A percentile compares a stretch with the other conserved stretches of the same genome.
phyloP scores from a whole-genome alignment of 495 filamentous ascomycete species.

The Lichina pygmaea region DNA sequence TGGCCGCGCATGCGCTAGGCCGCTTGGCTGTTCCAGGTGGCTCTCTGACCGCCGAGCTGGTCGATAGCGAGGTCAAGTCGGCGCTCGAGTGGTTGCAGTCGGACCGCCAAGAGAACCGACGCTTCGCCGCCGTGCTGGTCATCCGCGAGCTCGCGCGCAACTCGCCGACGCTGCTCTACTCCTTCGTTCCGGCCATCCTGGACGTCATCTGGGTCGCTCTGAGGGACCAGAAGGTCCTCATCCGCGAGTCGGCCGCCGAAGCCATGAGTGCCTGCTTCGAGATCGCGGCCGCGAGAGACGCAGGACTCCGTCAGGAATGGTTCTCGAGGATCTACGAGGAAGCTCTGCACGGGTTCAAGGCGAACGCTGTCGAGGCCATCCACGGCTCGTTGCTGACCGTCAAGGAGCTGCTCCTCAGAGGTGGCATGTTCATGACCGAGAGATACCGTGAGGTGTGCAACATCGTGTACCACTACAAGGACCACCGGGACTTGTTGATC shows the following conservation, averaged over 20 bases:
- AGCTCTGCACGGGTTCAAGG: constrained; percentile 47
- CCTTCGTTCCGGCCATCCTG: constrained; percentile 70
- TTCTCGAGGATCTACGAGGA: constrained; percentile 72
- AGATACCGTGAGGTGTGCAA: constrained; percentile 74
- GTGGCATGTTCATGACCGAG: constrained; percentile 96
- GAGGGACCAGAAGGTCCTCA: constrained; percentile 64
- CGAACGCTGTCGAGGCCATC: constrained; percentile 52
- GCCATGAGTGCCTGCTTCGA: constrained; percentile 79
- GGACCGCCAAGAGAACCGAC: constrained; percentile 74
- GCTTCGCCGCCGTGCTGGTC: constrained; percentile 75
- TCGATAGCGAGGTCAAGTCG: constrained; percentile 86
- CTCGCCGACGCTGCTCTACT: constrained; percentile 79
- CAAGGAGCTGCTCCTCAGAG: constrained; percentile 71
- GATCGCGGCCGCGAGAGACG: constrained; percentile 77
- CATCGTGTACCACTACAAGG: constrained; percentile 67
- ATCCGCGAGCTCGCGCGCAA: constrained; percentile 73
- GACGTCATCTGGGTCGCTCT: constrained; percentile 89
- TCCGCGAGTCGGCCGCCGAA: constrained; percentile 73
- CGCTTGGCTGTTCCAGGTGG: constrained; percentile 77
- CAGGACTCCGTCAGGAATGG: constrained; percentile 56
- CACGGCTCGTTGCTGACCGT: constrained; percentile 81
- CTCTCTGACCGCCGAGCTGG: constrained; percentile 80
- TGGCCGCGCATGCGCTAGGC: constrained; percentile 66
- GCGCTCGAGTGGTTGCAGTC: constrained; percentile 88
- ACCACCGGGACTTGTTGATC: constrained; percentile 69